Percentiles rank a stretch among this genome's conserved stretches.
Evolutionary conservation across 345 rosid species (phyloP).

Genomic region (Draba incana): DNA sequence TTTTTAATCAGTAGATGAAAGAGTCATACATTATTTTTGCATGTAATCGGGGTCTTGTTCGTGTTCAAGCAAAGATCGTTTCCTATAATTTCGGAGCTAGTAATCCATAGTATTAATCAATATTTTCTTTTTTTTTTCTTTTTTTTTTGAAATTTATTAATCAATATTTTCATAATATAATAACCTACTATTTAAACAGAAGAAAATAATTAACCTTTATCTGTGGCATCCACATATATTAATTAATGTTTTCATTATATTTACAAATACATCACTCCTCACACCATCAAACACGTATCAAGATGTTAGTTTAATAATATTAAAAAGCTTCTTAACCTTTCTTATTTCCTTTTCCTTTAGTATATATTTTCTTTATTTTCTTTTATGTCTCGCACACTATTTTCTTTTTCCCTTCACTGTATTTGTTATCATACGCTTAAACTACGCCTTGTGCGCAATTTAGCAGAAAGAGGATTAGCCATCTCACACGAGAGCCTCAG

Average conservation of each 20-base stretch:
- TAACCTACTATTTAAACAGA: background rate
- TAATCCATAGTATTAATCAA: background rate
- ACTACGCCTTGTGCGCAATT: slow-evolving; percentile 47
- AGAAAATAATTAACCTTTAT: background rate
- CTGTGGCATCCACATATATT: slow-evolving; percentile 11
- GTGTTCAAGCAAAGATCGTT: slow-evolving; percentile 32
- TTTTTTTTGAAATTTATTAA: no score
- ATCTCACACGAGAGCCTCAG: slow-evolving; percentile 77
- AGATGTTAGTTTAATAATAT: slow-evolving; percentile 21
- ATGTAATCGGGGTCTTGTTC: slow-evolving; percentile 5
- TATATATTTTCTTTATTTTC: background rate
- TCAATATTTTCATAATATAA: background rate
- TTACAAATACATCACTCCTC: slow-evolving; percentile 35
- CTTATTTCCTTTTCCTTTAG: background rate
- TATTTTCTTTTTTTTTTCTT: no score
- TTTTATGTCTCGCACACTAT: slow-evolving; percentile 7
- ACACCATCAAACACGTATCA: slow-evolving; percentile 36
- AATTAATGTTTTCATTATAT: slow-evolving; percentile 25
- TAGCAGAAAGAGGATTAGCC: slow-evolving; percentile 69
- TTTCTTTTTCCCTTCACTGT: background rate
- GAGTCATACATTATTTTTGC: background rate
- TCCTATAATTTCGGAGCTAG: slow-evolving; percentile 1
- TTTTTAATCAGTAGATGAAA: no score
- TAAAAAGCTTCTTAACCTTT: slow-evolving; percentile 19
- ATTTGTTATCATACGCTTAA: slow-evolving; percentile 9